Base-by-base conservation (phyloP, 352 stramenopile genomes). In the Phytophthora niederhauseri region DNA sequence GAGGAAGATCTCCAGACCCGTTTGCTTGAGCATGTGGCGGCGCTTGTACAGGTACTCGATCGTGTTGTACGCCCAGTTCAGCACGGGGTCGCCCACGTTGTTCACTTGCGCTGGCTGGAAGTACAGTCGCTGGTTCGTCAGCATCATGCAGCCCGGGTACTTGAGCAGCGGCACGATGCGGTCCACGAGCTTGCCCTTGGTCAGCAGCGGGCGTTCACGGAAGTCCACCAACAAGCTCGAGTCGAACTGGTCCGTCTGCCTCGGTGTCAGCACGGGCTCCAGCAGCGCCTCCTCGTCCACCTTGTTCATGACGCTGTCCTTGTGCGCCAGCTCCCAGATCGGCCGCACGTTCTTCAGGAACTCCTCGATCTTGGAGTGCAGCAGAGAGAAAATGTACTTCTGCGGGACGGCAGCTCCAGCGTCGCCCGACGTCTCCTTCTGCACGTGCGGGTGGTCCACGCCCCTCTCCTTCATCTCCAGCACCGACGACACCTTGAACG, bases 51-150 rank as follows among this genome's bases (percentile, higher is more conserved):
- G 52, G 19, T 85, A 81, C 54, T 87, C 81, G 57, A 98, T 90
- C 8, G 78, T 82, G 19, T 76, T 77, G 52, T 97, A 93, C 30
- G 85, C 76, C 81, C 90, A 97, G 31, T 92, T 89, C 6, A 96
- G 76, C 28, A 97, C 89, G 0, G 92, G 78, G 48, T 98, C 92
- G 3, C 89, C 90, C 5, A 97, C 89, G 66, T 98, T 98, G 75
- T 98, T 98, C 45, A 98, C 71, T 66, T 97, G 82, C 2, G 91
- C 89, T 7, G 92, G 93, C 64, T 98, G 92, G 53, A 98, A 98
- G 61, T 98, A 98, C 26, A 88, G 43, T 11, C 83, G 67, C 57
- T 91, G 79, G 68, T 97, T 94, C 19, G 92, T 98, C 54, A 98
- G 78, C 87, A 98, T 97, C 24, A 98, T 36, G 57, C 87, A 96